A percentile compares a stretch with the other conserved stretches of the same genome.
phyloP scores from a whole-genome alignment of 305 asterid genomes.

The Solanum chacoense region DNA sequence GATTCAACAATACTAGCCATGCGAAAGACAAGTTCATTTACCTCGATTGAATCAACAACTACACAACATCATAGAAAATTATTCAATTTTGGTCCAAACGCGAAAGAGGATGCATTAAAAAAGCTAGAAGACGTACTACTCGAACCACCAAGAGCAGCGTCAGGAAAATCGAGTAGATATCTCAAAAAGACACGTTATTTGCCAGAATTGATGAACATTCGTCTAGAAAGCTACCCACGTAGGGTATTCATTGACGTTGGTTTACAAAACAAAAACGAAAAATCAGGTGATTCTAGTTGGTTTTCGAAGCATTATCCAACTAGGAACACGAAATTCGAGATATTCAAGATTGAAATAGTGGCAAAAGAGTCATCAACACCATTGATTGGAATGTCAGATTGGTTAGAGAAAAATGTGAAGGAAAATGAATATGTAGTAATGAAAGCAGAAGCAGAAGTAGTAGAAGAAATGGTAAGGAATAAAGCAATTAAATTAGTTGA shows the following conservation, averaged over 20 bases:
- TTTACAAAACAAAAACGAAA: background rate
- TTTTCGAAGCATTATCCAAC: constrained; percentile 32
- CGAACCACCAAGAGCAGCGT: constrained; percentile 29
- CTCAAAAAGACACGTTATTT: constrained; percentile 16
- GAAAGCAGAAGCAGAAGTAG: constrained; percentile 58
- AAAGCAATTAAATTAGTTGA: constrained; percentile 43
- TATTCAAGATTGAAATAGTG: constrained; percentile 20
- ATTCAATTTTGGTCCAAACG: background rate
- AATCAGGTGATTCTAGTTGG: constrained; percentile 16
- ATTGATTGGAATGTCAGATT: constrained; percentile 23
- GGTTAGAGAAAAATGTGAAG: constrained; percentile 31
- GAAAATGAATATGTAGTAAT: constrained; percentile 53
- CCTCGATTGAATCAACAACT: background rate
- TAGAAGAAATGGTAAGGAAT: constrained; percentile 44
- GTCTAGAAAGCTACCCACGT: constrained; percentile 14
- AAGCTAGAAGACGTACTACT: constrained; percentile 27
- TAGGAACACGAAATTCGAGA: constrained; percentile 23
- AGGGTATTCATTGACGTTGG: constrained; percentile 21
- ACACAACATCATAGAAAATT: background rate
- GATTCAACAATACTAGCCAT: constrained; percentile 13
- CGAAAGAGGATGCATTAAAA: constrained; percentile 12
- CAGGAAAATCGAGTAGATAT: constrained; percentile 22
- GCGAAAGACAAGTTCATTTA: background rate
- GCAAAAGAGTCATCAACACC: background rate
- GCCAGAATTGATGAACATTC: constrained; percentile 19